Evolutionary conservation across 495 filamentous ascomycete genomes (phyloP).

Genomic region (Lentithecium fluviatile): DNA sequence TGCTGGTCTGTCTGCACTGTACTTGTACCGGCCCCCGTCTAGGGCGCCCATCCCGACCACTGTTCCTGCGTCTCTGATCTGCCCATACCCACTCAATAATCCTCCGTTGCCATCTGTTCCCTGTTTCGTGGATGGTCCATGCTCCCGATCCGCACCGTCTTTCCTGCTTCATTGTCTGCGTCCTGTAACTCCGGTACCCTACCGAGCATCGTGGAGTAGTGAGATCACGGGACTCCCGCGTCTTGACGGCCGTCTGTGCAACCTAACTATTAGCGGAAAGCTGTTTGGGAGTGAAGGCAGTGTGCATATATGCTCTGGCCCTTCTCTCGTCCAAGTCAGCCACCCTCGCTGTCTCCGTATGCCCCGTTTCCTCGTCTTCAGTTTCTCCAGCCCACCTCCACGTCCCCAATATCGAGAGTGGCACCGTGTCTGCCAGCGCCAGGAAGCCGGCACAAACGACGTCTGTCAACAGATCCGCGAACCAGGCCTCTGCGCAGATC

Average conservation of each 20-base stretch:
- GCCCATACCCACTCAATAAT: constrained; percentile 15
- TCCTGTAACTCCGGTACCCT: constrained; percentile 17
- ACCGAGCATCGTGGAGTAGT: constrained; percentile 16
- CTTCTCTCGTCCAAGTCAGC: constrained; percentile 13
- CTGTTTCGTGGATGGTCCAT: constrained; percentile 7
- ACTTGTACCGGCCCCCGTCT: constrained; percentile 30
- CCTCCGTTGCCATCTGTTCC: constrained; percentile 16
- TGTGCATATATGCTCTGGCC: constrained; percentile 33
- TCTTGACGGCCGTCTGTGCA: constrained; percentile 26
- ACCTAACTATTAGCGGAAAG: constrained; percentile 18
- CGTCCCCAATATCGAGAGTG: background rate
- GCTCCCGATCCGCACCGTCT: background rate
- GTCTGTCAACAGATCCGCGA: constrained; percentile 20
- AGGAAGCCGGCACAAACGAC: constrained; percentile 9
- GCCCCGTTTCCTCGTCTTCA: constrained; percentile 4
- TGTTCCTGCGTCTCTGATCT: constrained; percentile 14
- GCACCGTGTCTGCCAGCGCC: constrained; percentile 6
- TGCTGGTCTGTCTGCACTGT: constrained; percentile 16
- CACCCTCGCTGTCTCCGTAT: background rate
- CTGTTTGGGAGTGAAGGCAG: constrained; percentile 22
- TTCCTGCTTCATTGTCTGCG: constrained; percentile 11
- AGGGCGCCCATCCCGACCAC: constrained; percentile 10
- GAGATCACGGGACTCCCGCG: constrained; percentile 27
- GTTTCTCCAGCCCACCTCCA: background rate
- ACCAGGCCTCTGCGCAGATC: constrained; percentile 32